A percentile compares a stretch with the other conserved stretches of the same genome.
Evolutionary conservation across 805 yeast genomes (phyloP).

Genomic region (Myxozyma vanderwaltii): DNA sequence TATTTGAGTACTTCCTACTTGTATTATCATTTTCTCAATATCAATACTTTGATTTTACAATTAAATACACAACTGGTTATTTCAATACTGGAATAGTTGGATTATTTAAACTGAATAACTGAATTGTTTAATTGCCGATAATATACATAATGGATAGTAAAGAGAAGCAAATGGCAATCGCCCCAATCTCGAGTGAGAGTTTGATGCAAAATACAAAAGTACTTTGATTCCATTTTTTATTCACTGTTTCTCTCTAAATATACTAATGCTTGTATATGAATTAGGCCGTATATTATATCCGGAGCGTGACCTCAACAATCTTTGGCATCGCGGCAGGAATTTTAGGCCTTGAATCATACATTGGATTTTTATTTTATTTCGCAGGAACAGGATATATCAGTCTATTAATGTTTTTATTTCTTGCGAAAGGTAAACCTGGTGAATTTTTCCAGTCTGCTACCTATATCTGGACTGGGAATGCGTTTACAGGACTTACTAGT

Average conservation of each 20-base stretch:
- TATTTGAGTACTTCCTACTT: too few relatives aligned
- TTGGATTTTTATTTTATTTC: slow-evolving; percentile 34
- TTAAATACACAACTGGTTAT: too few relatives aligned
- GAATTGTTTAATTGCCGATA: too few relatives aligned
- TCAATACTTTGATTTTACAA: too few relatives aligned
- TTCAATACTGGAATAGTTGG: too few relatives aligned
- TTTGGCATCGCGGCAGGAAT: slow-evolving; percentile 35
- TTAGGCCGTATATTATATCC: slow-evolving; percentile 29
- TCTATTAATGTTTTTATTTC: slow-evolving; percentile 36
- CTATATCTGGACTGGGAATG: slow-evolving; percentile 49
- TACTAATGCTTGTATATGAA: background rate
- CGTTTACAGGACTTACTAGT: slow-evolving; percentile 54
- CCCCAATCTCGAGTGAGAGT: slow-evolving; percentile 29
- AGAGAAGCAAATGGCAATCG: slow-evolving; percentile 18
- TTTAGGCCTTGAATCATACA: slow-evolving; percentile 32
- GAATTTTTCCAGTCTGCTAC: slow-evolving; percentile 48
- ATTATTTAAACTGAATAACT: background rate
- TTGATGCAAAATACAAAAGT: slow-evolving; percentile 26
- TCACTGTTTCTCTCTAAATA: background rate
- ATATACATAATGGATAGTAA: slow-evolving; percentile 21
- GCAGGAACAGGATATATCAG: slow-evolving; percentile 27
- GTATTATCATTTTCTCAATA: too few relatives aligned
- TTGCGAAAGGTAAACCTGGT: slow-evolving; percentile 44
- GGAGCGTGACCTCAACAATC: slow-evolving; percentile 31
- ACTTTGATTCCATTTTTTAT: background rate